Evolutionary conservation across 768 basidiomycete species (phyloP).

Genomic region (Hericium erinaceus): DNA sequence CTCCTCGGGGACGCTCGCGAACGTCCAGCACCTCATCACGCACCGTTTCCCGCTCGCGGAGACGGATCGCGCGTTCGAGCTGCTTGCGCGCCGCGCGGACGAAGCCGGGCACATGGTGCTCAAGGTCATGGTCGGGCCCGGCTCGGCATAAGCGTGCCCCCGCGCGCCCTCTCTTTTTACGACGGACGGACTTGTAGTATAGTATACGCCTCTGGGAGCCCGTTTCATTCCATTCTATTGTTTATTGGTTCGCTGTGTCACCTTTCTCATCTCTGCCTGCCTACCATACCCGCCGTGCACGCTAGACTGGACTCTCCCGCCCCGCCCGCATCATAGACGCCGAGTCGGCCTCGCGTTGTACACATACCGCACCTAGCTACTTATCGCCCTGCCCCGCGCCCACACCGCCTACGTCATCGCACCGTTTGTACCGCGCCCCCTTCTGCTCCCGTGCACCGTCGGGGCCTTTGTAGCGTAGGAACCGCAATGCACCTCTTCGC

Average conservation of each 20-base stretch:
- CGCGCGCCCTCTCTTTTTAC: background rate
- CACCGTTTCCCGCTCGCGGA: conserved; percentile 63
- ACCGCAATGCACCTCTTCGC: too few relatives aligned
- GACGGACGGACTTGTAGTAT: background rate
- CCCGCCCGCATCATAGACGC: background rate
- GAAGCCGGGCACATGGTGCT: conserved; percentile 75
- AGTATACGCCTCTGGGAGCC: background rate
- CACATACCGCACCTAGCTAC: too few relatives aligned
- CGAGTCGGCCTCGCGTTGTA: too few relatives aligned
- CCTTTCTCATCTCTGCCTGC: background rate
- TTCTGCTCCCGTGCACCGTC: too few relatives aligned
- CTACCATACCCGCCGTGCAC: background rate
- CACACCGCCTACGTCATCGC: too few relatives aligned
- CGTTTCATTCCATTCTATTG: background rate
- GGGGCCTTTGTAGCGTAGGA: too few relatives aligned
- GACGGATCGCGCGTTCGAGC: conserved; percentile 70
- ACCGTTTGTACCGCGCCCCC: too few relatives aligned
- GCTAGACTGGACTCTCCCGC: background rate
- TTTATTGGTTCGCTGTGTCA: background rate
- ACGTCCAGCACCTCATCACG: conserved; percentile 68
- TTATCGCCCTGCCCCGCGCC: too few relatives aligned
- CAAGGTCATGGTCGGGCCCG: conserved; percentile 73
- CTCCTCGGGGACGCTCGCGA: conserved; percentile 51
- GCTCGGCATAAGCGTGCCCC: background rate
- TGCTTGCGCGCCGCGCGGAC: conserved; percentile 69